phyloP scores from a whole-genome alignment of 2,329 filamentous ascomycete genomes.

The Xylariaceae sp. region DNA sequence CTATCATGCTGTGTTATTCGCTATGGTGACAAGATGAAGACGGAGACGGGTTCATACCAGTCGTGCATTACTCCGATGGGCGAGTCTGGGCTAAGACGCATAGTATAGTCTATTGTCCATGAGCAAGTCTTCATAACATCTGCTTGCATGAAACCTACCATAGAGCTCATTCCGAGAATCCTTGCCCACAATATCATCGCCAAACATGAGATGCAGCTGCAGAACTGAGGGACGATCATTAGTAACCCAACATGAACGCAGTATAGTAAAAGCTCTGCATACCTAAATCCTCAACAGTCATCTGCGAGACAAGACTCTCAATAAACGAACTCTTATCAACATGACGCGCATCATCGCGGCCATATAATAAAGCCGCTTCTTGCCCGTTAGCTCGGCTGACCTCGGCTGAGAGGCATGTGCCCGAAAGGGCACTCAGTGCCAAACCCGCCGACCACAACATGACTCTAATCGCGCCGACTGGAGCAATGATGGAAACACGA shows the following conservation, averaged over 20 bases:
- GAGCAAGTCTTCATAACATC: slow-evolving; percentile 1
- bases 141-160: slow-evolving; percentile 15
- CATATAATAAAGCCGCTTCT: background rate
- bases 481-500: background rate
- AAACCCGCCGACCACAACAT: slow-evolving; percentile 8
- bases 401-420: background rate
- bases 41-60: slow-evolving; percentile 25
- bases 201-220: slow-evolving; percentile 43
- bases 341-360: background rate
- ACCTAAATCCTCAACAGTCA: slow-evolving; percentile 33
- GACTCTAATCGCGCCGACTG: background rate
- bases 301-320: slow-evolving; percentile 28
- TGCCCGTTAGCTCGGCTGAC: background rate
- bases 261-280: background rate
- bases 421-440: background rate
- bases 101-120: slow-evolving; percentile 28
- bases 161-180: slow-evolving; percentile 37
- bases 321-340: slow-evolving; percentile 27
- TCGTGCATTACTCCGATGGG: slow-evolving; percentile 40
- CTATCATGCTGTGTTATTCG: slow-evolving; percentile 11
- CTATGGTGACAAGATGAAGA: background rate
- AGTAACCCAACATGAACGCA: background rate
- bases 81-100: slow-evolving; percentile 35
- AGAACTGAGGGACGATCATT: slow-evolving; percentile 25
- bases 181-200: slow-evolving; percentile 37